Percentiles rank a stretch among this genome's conserved stretches.
These are phyloP conservation scores for Clarireedia hainanense DNA, from an alignment of 2,329 filamentous ascomycete species.

Conservation along the genomic window DNA sequence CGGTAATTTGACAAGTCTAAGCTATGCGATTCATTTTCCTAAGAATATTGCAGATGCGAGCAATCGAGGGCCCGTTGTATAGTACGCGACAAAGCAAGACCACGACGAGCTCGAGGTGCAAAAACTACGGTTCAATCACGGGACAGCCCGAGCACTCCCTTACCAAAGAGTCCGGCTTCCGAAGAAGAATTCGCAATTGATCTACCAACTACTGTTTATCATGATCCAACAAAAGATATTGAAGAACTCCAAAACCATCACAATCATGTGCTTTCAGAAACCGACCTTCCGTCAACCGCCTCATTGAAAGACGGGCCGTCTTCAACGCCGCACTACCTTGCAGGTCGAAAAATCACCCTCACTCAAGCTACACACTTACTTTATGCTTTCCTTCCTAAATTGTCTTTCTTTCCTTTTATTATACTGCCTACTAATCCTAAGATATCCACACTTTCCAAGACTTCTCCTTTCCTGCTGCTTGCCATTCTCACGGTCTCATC, in stretches of 20 bases:
- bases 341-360: conserved; percentile 18
- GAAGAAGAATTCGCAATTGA: conserved; percentile 21
- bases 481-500: conserved; percentile 24
- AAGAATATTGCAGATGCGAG: conserved; percentile 16
- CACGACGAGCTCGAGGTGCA: conserved; percentile 18
- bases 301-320: not conserved
- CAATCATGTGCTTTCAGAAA: conserved; percentile 16
- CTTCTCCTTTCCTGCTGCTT: conserved; percentile 24
- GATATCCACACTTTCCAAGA: conserved; percentile 20
- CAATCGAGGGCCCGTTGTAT: conserved; percentile 20
- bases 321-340: conserved; percentile 8
- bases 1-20: not conserved
- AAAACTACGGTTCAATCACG: not conserved
- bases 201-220: conserved; percentile 17
- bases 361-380: conserved; percentile 21
- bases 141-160: not conserved
- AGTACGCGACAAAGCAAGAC: conserved; percentile 25
- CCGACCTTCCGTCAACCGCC: not conserved
- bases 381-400: conserved; percentile 11
- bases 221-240: conserved; percentile 17
- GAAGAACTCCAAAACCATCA: conserved; percentile 19
- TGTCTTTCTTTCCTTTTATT: conserved; percentile 25
- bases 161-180: not conserved
- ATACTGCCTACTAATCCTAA: conserved; percentile 17
- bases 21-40: not conserved